Evolutionary conservation across 805 yeast species (phyloP).

Genomic region (Isabelozyma pseudorhagii): DNA sequence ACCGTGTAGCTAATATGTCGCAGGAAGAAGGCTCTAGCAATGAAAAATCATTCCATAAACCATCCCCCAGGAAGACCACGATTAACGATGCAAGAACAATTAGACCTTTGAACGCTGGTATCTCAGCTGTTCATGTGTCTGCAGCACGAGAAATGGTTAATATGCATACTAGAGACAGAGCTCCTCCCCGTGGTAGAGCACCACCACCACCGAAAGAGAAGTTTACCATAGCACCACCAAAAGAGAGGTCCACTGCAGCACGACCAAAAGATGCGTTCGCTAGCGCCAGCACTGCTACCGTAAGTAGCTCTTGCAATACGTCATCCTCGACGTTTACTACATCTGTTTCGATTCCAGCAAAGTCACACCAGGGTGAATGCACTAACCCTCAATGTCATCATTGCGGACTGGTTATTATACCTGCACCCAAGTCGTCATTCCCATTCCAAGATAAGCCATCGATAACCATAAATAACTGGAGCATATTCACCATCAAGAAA

Average conservation of each 20-base stretch:
- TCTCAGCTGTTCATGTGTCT: slow-evolving; percentile 53
- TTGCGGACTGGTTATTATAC: slow-evolving; percentile 76
- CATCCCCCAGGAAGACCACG: not conserved
- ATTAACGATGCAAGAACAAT: not conserved
- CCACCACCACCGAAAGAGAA: not conserved
- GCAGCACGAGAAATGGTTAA: slow-evolving; percentile 63
- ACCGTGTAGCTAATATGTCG: not conserved
- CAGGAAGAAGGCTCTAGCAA: not conserved
- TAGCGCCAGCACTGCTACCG: slow-evolving; percentile 1
- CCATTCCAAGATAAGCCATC: slow-evolving; percentile 68
- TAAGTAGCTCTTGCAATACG: slow-evolving; percentile 17
- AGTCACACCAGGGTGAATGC: slow-evolving; percentile 33
- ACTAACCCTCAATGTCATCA: slow-evolving; percentile 50
- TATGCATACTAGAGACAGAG: slow-evolving; percentile 45
- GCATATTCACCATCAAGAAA: slow-evolving; percentile 62
- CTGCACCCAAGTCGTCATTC: slow-evolving; percentile 64
- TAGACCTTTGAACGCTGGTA: slow-evolving; percentile 26
- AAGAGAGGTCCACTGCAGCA: not conserved
- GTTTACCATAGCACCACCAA: not conserved
- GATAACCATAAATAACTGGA: slow-evolving; percentile 73
- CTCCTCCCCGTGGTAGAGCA: slow-evolving; percentile 5
- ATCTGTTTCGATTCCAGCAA: slow-evolving; percentile 42
- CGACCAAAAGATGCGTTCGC: not conserved
- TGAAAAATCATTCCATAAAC: not conserved
- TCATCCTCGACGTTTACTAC: slow-evolving; percentile 1